Base-by-base conservation (phyloP, 441 rosid genomes). In the Populus hybrid region DNA sequence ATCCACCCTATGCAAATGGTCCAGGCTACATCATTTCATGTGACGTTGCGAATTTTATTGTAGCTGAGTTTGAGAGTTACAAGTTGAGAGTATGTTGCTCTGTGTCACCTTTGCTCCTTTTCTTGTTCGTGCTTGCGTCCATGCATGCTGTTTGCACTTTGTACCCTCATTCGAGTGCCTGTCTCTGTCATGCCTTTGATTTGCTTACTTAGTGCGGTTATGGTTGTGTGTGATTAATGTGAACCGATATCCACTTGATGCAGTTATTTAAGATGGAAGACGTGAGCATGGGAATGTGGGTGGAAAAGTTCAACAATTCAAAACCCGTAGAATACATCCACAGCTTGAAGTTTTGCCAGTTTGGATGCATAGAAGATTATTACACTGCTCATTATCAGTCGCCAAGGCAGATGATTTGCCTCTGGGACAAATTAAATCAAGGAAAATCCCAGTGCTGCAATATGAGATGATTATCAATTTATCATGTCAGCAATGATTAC, bases 211-310 rank as follows among this genome's bases (percentile, higher is more conserved):
- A 23, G 28, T 59, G 54, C 16, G 6, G 23, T 36, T 28, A 10
- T 12, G 67, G 67, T 64, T 4, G 20, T 5, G 6, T 8, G 42
- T 8, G 69, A 28, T 35, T 16, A 18, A 70, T 14, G 26, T 24
- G 28, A 81, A 68, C 72, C 9, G 9, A 16, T 42, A 46, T 63
- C 24, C 57, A n/a, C 14, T 65, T 76, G 70, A 16, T 81, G 85
- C 92, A 95, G 97, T 73, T 95, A 75, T 95, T 94, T 81, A 95
- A 92, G 91, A 95, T 95, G 99, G 99, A 95, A 83, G 99, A 95
- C 40, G 97, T 95, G 80, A 95, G 99, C 76, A 88, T 95, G 87
- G 99, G 99, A 85, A 90, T 95, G 97, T 95, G 98, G 99, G 98
- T 95, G 78, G 95, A 91, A 90, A 87, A 87, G 64, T 95, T 90